Conservation (phyloP, 305 asterid genomes). For the Solanum hybrid region DNA sequence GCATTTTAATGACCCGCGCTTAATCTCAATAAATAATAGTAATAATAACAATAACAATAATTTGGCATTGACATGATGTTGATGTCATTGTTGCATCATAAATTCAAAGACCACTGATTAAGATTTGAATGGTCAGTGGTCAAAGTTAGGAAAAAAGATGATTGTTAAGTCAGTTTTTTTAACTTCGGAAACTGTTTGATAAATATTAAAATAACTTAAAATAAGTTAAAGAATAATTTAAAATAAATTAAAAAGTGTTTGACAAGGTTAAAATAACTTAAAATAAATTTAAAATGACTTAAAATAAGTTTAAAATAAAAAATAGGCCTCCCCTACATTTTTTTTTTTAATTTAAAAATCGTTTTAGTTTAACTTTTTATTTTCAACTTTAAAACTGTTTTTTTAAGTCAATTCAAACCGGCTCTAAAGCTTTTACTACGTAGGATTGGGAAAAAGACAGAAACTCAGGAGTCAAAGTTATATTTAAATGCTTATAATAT, state of each 20-base stretch:
- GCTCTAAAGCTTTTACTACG: background rate
- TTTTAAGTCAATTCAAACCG: too few species aligned
- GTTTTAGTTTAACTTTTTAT: too few species aligned
- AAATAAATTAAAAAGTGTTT: too few species aligned
- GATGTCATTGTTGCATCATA: background rate
- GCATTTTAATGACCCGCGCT: background rate
- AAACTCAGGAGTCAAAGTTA: background rate
- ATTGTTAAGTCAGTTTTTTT: too few species aligned
- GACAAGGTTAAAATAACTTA: too few species aligned
- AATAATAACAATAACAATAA: background rate
- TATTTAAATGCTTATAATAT: background rate
- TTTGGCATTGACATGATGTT: background rate
- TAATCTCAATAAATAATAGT: background rate
- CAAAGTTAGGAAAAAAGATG: background rate
- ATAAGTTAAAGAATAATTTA: rapidly evolving
- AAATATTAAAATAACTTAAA: too few species aligned
- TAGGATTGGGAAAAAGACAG: background rate
- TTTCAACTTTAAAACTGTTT: too few species aligned
- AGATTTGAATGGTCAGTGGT: background rate
- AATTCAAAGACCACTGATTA: background rate
- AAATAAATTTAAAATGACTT: too few species aligned
- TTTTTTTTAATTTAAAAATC: too few species aligned
- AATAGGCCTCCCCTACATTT: background rate
- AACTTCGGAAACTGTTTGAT: too few species aligned
- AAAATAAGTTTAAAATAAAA: too few species aligned